Percentiles rank a stretch among this genome's conserved stretches.
phyloP scores from a whole-genome alignment of 345 rosid genomes.

The Eucalyptus victrix region DNA sequence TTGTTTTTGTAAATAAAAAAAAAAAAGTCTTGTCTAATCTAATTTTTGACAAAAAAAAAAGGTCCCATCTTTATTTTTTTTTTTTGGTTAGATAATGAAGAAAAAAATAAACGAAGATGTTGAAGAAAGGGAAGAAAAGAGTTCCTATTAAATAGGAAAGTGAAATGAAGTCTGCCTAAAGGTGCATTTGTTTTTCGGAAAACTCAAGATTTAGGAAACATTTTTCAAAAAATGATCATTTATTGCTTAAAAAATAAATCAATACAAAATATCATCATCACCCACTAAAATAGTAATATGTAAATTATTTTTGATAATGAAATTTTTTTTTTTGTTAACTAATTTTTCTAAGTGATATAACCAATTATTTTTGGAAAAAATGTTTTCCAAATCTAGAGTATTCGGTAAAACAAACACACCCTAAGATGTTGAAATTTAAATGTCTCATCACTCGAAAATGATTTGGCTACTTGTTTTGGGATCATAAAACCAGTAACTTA shows the following conservation, averaged over 20 bases:
- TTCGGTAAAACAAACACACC: not conserved
- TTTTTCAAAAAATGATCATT: no score
- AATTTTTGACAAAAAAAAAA: not conserved
- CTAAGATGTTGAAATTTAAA: not conserved
- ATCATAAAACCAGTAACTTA: not conserved
- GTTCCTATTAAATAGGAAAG: not conserved
- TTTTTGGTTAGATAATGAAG: not conserved
- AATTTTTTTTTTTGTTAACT: no score
- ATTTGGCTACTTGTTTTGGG: not conserved
- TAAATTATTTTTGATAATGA: no score
- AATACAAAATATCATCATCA: not conserved
- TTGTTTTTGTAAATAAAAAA: not conserved
- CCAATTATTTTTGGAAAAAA: not conserved
- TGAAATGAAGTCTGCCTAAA: not conserved
- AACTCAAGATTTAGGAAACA: no score
- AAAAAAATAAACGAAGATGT: not conserved
- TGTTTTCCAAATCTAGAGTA: not conserved
- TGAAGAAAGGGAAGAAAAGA: not conserved
- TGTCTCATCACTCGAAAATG: not conserved
- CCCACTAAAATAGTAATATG: no score
- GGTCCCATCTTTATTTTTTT: not conserved
- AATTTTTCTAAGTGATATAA: no score
- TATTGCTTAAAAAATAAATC: not conserved
- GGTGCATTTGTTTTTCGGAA: rapidly evolving
- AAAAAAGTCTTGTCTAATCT: not conserved